A percentile compares a stretch with the other conserved stretches of the same genome.
Evolutionary conservation across 2,329 filamentous ascomycete species (phyloP).

Genomic region (Seiridium unicorne): DNA sequence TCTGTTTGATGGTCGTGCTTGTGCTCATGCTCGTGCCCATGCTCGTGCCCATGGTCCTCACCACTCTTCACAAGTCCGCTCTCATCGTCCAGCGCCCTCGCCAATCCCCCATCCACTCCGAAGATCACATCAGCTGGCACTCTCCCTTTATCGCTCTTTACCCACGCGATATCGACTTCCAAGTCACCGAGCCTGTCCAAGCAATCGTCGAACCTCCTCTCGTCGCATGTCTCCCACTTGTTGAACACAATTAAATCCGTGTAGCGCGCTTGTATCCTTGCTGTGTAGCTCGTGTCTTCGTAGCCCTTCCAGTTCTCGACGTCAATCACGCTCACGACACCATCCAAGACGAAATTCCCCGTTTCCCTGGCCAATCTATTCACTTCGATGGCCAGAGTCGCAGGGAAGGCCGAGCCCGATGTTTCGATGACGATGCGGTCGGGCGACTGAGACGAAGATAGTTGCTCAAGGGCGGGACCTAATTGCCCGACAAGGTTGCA

Average conservation of each 20-base stretch:
- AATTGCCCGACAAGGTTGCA: constrained; percentile 97
- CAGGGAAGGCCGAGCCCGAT: constrained; percentile 81
- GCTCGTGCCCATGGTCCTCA: constrained; percentile 38
- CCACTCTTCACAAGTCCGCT: constrained; percentile 33
- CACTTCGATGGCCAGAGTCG: constrained; percentile 86
- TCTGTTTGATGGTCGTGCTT: constrained; percentile 71
- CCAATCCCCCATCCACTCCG: constrained; percentile 82
- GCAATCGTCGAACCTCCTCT: constrained; percentile 73
- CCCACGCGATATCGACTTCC: constrained; percentile 76
- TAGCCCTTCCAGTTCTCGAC: constrained; percentile 96
- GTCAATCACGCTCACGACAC: constrained; percentile 86
- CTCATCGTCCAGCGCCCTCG: constrained; percentile 49
- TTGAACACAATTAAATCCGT: constrained; percentile 91
- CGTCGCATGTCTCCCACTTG: constrained; percentile 80
- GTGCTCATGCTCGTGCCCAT: constrained; percentile 40
- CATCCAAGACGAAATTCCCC: constrained; percentile 73
- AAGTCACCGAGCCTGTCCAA: constrained; percentile 78
- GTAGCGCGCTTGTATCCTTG: constrained; percentile 82
- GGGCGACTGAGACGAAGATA: constrained; percentile 58
- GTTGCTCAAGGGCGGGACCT: constrained; percentile 72
- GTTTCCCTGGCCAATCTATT: constrained; percentile 75
- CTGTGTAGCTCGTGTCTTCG: constrained; percentile 86
- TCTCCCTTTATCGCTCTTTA: constrained; percentile 79
- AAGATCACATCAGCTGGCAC: constrained; percentile 80
- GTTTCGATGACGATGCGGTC: constrained; percentile 95